Percentiles rank a stretch among this genome's conserved stretches.
phyloP scores from a whole-genome alignment of 176 grass and related monocot species.

The Tillandsia leiboldiana region DNA sequence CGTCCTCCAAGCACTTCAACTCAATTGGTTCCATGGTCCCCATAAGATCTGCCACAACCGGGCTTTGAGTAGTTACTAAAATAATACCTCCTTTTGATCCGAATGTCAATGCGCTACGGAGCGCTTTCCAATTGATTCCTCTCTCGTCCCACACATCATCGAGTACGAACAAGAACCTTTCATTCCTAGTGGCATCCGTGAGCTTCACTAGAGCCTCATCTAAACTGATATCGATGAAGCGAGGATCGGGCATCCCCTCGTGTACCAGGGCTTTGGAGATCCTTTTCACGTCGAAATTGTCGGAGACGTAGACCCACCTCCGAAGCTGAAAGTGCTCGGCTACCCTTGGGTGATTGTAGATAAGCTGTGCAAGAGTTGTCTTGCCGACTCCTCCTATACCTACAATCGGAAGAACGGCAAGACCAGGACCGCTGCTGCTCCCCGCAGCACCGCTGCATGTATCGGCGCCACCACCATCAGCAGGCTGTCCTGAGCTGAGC shows the following conservation, averaged over 20 bases:
- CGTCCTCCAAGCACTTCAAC: too few relatives aligned
- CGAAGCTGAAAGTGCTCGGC: not conserved
- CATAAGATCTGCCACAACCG: not conserved
- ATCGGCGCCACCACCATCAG: too few relatives aligned
- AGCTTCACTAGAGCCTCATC: too few relatives aligned
- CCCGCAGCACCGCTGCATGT: not conserved
- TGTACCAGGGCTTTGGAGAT: not conserved
- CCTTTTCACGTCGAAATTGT: conserved; percentile 3
- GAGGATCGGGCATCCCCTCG: too few relatives aligned
- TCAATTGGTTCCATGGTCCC: too few relatives aligned
- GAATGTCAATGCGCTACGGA: not conserved
- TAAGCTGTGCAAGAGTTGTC: conserved; percentile 14
- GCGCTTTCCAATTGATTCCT: not conserved
- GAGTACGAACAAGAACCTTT: not conserved
- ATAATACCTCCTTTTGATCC: not conserved
- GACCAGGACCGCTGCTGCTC: not conserved
- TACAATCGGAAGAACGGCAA: conserved; percentile 8
- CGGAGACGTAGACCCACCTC: conserved; percentile 21
- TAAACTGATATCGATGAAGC: too few relatives aligned
- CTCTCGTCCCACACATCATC: not conserved
- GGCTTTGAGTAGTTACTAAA: conserved; percentile 14
- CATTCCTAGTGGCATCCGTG: not conserved
- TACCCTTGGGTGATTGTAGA: conserved; percentile 9
- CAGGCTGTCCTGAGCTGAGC: too few relatives aligned
- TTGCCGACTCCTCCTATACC: conserved; percentile 24